A percentile compares a stretch with the other conserved stretches of the same genome.
Evolutionary conservation across 495 filamentous ascomycete genomes (phyloP).

Genomic region (Xylaria cubensis): DNA sequence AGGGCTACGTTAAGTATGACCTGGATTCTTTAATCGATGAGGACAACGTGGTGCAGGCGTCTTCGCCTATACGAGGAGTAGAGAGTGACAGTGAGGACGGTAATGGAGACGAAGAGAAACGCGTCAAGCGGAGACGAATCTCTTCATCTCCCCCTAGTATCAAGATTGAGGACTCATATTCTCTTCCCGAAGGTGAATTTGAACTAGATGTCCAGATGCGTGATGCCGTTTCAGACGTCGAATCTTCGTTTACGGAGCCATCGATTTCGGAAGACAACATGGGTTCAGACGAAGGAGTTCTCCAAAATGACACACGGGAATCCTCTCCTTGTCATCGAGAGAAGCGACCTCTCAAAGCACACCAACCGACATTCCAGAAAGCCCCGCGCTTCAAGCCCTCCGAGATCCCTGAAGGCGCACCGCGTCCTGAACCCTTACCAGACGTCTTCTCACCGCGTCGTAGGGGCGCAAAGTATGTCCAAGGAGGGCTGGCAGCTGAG

Average conservation of each 20-base stretch:
- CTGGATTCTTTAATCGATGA: constrained; percentile 27
- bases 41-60: constrained; percentile 36
- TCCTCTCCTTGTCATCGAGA: background rate
- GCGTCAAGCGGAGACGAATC: constrained; percentile 38
- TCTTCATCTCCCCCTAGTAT: constrained; percentile 33
- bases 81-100: constrained; percentile 26
- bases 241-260: constrained; percentile 18
- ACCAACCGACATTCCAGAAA: constrained; percentile 43
- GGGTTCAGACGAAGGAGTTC: constrained; percentile 6
- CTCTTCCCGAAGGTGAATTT: background rate
- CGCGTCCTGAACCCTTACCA: constrained; percentile 31
- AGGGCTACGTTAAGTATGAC: constrained; percentile 29
- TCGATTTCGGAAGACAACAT: constrained; percentile 16
- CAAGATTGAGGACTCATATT: constrained; percentile 8
- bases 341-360: constrained; percentile 5
- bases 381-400: constrained; percentile 51
- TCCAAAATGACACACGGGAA: background rate
- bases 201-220: constrained; percentile 16
- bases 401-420: constrained; percentile 33
- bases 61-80: constrained; percentile 27
- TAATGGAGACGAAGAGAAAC: constrained; percentile 24
- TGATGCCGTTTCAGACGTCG: constrained; percentile 20
- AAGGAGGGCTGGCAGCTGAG: constrained; percentile 52
- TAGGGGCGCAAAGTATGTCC: constrained; percentile 46
- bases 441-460: constrained; percentile 54